Conservation (phyloP, 345 rosid species). For the Salix suchowensis region DNA sequence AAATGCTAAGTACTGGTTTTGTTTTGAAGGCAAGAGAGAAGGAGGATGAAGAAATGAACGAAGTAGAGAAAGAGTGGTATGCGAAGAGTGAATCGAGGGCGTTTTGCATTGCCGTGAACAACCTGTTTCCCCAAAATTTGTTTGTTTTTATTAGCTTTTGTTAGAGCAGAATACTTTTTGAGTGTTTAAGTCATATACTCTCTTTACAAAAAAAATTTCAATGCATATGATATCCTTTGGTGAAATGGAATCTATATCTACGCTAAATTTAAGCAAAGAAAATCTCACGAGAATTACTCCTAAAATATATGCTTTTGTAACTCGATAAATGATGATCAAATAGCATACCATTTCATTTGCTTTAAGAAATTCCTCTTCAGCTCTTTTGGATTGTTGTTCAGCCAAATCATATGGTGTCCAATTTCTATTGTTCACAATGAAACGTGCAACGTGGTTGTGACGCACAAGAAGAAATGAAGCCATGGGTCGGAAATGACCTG, state of each 20-base stretch:
- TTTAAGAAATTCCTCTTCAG: neutral
- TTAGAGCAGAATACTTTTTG: neutral
- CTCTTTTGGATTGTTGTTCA: neutral
- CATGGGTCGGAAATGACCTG: neutral
- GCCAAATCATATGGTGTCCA: neutral
- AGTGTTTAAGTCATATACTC: neutral
- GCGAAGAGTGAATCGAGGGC: too few relatives aligned
- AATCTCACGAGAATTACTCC: neutral
- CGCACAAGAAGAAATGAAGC: neutral
- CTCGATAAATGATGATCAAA: neutral
- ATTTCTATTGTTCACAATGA: neutral
- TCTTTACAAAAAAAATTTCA: too few relatives aligned
- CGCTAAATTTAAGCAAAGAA: neutral
- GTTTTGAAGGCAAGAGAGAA: too few relatives aligned
- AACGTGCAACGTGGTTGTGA: neutral
- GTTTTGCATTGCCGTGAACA: too few relatives aligned
- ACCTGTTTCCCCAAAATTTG: too few relatives aligned
- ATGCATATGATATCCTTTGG: neutral
- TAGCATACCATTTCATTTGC: neutral
- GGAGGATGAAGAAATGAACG: too few relatives aligned
- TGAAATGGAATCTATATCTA: too few relatives aligned
- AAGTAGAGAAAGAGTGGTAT: too few relatives aligned
- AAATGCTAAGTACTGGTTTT: too few relatives aligned
- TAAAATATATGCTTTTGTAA: neutral
- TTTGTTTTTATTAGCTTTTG: too few relatives aligned